phyloP scores from a whole-genome alignment of 139 green algal genomes.

The Chlorella sp. region DNA sequence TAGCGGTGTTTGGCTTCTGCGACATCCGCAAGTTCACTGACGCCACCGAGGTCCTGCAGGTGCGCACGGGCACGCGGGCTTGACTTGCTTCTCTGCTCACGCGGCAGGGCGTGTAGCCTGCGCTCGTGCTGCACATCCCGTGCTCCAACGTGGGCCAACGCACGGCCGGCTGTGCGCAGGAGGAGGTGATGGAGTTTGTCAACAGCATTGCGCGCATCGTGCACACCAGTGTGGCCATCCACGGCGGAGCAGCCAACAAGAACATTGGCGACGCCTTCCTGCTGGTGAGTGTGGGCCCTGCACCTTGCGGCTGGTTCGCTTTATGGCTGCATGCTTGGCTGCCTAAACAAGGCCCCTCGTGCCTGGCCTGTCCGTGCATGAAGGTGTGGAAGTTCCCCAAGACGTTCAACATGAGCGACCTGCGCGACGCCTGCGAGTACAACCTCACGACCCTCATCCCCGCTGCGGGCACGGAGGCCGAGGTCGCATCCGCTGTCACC shows the following conservation, averaged over 20 bases:
- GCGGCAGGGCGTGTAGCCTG: no score
- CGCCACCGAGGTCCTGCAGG: slow-evolving; percentile 84
- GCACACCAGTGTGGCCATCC: slow-evolving; percentile 77
- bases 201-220: slow-evolving; percentile 94
- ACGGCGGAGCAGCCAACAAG: slow-evolving; percentile 94
- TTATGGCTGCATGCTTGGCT: not conserved
- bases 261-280: slow-evolving; percentile 98
- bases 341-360: no score
- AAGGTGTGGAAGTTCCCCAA: slow-evolving; percentile 77
- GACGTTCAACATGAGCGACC: slow-evolving; percentile 29
- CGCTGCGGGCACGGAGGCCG: no score
- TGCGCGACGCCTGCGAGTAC: slow-evolving; percentile 6
- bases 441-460: no score
- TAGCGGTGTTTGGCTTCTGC: slow-evolving; percentile 95
- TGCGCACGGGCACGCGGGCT: no score
- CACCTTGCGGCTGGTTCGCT: no score
- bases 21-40: slow-evolving; percentile 96
- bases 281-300: slow-evolving; percentile 48
- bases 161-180: no score
- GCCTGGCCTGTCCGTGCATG: no score
- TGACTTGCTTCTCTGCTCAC: no score
- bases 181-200: slow-evolving; percentile 97
- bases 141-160: no score
- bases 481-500: no score
- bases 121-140: no score